Base-by-base conservation (phyloP, 495 filamentous ascomycete species). In the Podospora tetraspora region DNA sequence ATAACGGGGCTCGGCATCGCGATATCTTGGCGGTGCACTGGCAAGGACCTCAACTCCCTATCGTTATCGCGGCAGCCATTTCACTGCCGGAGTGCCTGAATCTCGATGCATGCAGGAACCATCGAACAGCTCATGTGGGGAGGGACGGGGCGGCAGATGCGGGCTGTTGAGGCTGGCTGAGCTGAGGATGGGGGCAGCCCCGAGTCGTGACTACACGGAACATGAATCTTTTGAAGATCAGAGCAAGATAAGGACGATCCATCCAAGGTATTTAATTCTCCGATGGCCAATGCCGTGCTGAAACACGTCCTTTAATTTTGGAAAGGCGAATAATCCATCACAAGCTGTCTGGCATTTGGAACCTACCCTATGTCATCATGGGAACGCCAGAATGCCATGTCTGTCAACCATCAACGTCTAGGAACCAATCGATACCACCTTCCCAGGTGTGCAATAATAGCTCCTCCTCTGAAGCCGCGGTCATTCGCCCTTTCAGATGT, bases 401-500 rank as follows among this genome's bases (percentile, higher is more conserved):
- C 19, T 25, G 22, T 23, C 23, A 62, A 32, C 60, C 12, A 22
- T 24, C n/a, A 16, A n/a, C 62, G 5, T 22, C 11, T 6, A 6
- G 34, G 62, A 22, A 21, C 19, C 34, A 6, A 22, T 19, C 19
- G 23, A 61, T 66, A 66, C 65, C 65, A 66, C 65, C 65, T 66
- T 66, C 65, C 65, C 58, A 61, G 58, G 57, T 29, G 16, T 66
- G 65, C 13, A 63, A n/a, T 56, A 22, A 56, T 56, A 13, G 65
- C 57, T 13, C 24, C 57, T 37, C 10, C 58, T 6, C 19, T 57
- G 43, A 2, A 21, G 30, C 25, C 22, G 21, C 13, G 5, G 1
- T 8, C 65, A 43, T 59, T 27, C 32, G 23, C 10, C 21, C 58
- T 61, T n/a, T 9, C 10, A 43, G 34, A 5, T 4, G 34, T 0